Conservation (phyloP, 768 basidiomycete genomes). For the Boletus patriciae region DNA sequence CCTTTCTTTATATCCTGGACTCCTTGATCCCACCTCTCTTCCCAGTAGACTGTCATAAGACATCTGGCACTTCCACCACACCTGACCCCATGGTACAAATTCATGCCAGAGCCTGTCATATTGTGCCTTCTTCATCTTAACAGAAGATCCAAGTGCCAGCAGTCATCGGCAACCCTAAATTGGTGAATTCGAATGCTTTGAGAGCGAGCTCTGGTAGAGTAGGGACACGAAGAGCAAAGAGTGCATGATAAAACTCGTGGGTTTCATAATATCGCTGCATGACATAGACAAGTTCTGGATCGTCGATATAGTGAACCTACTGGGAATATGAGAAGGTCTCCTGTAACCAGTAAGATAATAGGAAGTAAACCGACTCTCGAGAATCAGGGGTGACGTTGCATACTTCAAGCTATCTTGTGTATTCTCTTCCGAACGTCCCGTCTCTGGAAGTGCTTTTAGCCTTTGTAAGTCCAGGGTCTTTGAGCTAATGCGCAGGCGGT, state of each 20-base stretch:
- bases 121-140: conserved; percentile 39
- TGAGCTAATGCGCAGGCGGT: conserved; percentile 80
- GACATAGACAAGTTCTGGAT: conserved; percentile 95
- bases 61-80: conserved; percentile 75
- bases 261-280: conserved; percentile 98
- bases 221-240: conserved; percentile 84
- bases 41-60: conserved; percentile 94
- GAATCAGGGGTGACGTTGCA: conserved; percentile 94
- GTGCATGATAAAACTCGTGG: conserved; percentile 96
- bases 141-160: conserved; percentile 65
- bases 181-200: conserved; percentile 93
- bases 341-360: neutral
- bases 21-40: conserved; percentile 86
- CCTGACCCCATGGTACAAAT: conserved; percentile 85
- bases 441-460: conserved; percentile 70
- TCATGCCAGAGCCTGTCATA: conserved; percentile 65
- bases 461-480: conserved; percentile 69
- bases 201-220: conserved; percentile 91
- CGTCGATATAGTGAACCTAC: conserved; percentile 91
- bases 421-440: conserved; percentile 83
- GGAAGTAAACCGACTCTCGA: conserved; percentile 69
- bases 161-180: conserved; percentile 88
- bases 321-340: neutral
- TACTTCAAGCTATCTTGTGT: conserved; percentile 85
- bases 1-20: conserved; percentile 82